phyloP scores from a whole-genome alignment of 202 grass and related monocot species.

The Panicum hallii region DNA sequence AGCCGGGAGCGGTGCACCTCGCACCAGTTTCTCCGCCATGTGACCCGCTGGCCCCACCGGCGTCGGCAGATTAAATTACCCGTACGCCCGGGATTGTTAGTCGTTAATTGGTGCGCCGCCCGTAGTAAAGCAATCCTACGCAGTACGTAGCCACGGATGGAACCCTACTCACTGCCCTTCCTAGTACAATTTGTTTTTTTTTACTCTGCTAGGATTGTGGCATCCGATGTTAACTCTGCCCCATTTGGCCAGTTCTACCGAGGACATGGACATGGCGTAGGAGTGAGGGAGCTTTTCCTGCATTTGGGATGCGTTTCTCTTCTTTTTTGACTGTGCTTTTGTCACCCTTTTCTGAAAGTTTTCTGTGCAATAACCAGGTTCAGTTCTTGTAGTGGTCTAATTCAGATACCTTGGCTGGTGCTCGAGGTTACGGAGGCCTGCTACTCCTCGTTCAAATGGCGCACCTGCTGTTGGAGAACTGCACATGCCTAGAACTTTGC shows the following conservation, averaged over 20 bases:
- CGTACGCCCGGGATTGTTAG: constrained; percentile 19
- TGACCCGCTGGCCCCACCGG: constrained; percentile 26
- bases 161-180: not conserved
- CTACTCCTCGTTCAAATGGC: not conserved
- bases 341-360: constrained; percentile 1
- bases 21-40: not conserved
- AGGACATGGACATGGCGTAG: too few relatives aligned
- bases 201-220: not conserved
- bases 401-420: not conserved
- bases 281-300: not conserved
- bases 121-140: constrained; percentile 12
- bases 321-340: not conserved
- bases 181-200: not conserved
- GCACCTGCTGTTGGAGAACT: not conserved
- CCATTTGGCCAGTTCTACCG: not conserved
- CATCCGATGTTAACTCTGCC: not conserved
- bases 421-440: not conserved
- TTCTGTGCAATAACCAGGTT: not conserved
- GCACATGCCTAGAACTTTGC: not conserved
- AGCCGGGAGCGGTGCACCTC: not conserved
- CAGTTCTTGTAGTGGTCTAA: too few relatives aligned
- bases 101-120: constrained; percentile 3
- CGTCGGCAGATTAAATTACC: not conserved
- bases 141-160: not conserved
- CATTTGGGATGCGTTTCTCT: not conserved